Conservation (phyloP, 2,329 filamentous ascomycete genomes). For the Fusarium sp. region DNA sequence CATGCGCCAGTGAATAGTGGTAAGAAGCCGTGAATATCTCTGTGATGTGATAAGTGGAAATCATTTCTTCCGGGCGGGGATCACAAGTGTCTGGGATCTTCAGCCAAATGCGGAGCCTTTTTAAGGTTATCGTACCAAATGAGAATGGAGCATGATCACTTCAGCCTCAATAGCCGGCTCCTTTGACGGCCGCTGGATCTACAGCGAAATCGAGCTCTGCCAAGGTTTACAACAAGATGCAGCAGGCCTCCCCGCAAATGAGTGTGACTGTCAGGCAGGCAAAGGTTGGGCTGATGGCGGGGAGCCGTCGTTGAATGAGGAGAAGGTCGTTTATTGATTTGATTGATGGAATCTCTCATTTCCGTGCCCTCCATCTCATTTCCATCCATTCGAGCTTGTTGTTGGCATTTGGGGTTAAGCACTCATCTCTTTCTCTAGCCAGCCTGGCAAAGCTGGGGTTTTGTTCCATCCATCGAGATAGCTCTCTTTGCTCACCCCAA, state of each 20-base stretch:
- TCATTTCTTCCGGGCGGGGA: slow-evolving; percentile 27
- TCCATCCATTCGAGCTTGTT: slow-evolving; percentile 26
- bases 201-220: slow-evolving; percentile 29
- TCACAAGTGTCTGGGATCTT: slow-evolving; percentile 12
- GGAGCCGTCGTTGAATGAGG: slow-evolving; percentile 28
- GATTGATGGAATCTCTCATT: slow-evolving; percentile 44
- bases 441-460: slow-evolving; percentile 67
- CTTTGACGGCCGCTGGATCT: slow-evolving; percentile 17
- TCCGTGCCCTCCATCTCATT: slow-evolving; percentile 12
- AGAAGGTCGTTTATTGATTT: slow-evolving; percentile 27
- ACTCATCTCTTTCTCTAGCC: slow-evolving; percentile 66
- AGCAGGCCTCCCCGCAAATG: slow-evolving; percentile 30
- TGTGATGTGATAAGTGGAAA: slow-evolving; percentile 40
- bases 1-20: slow-evolving; percentile 4
- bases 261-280: slow-evolving; percentile 6
- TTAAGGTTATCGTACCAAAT: slow-evolving; percentile 31
- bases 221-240: slow-evolving; percentile 20
- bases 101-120: slow-evolving; percentile 20
- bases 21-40: not conserved
- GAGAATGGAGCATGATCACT: slow-evolving; percentile 28
- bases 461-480: slow-evolving; percentile 72
- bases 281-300: slow-evolving; percentile 16
- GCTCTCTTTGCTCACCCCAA: slow-evolving; percentile 60
- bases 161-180: slow-evolving; percentile 33
- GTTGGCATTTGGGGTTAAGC: slow-evolving; percentile 32